These are phyloP conservation scores for Glonium stellatum DNA, from an alignment of 495 filamentous ascomycete species.

Conservation along the genomic window DNA sequence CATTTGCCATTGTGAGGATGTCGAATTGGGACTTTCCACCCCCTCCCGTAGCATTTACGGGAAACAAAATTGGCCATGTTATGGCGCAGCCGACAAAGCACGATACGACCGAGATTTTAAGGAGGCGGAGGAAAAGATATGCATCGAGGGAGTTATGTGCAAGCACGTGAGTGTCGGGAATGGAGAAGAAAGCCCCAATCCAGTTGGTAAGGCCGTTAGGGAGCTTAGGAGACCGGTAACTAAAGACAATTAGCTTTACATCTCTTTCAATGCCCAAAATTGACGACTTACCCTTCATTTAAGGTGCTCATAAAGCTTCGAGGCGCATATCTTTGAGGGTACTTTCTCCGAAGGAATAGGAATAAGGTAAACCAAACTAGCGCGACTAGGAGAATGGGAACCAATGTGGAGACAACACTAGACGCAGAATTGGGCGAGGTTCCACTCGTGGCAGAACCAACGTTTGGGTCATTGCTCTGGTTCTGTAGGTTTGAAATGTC, in stretches of 20 bases:
- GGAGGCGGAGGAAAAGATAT: conserved; percentile 40
- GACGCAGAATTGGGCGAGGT: conserved; percentile 43
- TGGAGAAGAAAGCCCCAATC: conserved; percentile 66
- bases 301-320: conserved; percentile 78
- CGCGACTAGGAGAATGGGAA: conserved; percentile 61
- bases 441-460: not conserved
- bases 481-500: not conserved
- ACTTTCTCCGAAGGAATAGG: conserved; percentile 63
- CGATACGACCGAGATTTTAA: conserved; percentile 37
- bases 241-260: conserved; percentile 22
- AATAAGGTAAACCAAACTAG: conserved; percentile 62
- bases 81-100: conserved; percentile 40
- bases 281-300: conserved; percentile 46
- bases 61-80: conserved; percentile 42
- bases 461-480: not conserved
- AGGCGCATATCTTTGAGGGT: conserved; percentile 77
- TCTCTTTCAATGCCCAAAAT: not conserved
- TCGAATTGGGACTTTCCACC: conserved; percentile 60
- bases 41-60: conserved; percentile 41
- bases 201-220: conserved; percentile 63
- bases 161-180: conserved; percentile 76
- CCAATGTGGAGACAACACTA: conserved; percentile 62
- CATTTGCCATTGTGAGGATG: conserved; percentile 69
- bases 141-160: conserved; percentile 83
- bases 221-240: conserved; percentile 45